phyloP scores from a whole-genome alignment of 1,284 basidiomycete genomes.

The Mycena citricolor region DNA sequence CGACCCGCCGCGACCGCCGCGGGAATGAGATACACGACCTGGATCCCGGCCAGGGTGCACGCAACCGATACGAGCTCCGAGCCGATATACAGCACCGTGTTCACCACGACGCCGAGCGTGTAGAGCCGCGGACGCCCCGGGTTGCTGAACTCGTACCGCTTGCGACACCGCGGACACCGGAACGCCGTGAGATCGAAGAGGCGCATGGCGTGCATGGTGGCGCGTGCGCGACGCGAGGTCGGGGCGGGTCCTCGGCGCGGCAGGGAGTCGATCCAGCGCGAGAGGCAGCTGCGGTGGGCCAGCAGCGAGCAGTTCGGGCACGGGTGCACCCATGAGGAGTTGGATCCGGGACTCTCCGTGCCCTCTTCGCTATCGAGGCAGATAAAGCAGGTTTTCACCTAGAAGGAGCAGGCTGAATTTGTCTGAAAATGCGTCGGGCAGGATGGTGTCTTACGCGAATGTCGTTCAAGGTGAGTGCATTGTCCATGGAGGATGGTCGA shows the following conservation, averaged over 20 bases:
- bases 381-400: constrained; percentile 22
- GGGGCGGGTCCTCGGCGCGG: neutral
- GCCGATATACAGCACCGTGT: neutral
- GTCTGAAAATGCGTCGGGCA: neutral
- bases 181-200: constrained; percentile 12
- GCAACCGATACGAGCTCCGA: constrained; percentile 3
- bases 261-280: constrained; percentile 16
- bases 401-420: neutral
- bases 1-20: constrained; percentile 2
- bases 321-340: constrained; percentile 17
- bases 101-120: neutral
- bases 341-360: neutral
- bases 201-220: neutral
- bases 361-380: constrained; percentile 15
- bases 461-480: constrained; percentile 16
- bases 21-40: constrained; percentile 8
- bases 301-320: constrained; percentile 17
- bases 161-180: constrained; percentile 15
- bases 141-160: constrained; percentile 12
- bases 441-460: constrained; percentile 14
- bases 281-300: constrained; percentile 18
- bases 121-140: constrained; percentile 2
- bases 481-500: constrained; percentile 2
- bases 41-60: constrained; percentile 4
- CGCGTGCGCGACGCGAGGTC: neutral